A percentile compares a stretch with the other conserved stretches of the same genome.
These are phyloP conservation scores for Lipomyces chichibuensis DNA, from an alignment of 805 yeast species.

Conservation along the genomic window DNA sequence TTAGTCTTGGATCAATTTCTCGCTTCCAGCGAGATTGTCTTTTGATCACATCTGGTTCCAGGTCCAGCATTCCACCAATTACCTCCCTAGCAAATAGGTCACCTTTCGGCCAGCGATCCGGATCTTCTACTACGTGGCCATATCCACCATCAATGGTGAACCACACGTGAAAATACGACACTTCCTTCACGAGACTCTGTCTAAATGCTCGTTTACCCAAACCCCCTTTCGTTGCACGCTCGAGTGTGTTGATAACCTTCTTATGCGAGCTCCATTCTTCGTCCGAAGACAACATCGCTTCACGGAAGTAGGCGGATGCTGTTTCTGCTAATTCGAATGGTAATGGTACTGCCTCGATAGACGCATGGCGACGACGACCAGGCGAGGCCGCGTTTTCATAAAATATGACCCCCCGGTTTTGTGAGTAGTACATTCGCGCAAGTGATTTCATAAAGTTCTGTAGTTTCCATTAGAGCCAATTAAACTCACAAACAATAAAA, in stretches of 20 bases:
- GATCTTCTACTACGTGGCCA: conserved; percentile 55
- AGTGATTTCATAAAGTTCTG: conserved; percentile 50
- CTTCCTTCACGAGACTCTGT: conserved; percentile 50
- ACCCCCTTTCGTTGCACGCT: conserved; percentile 35
- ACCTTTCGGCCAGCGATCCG: conserved; percentile 50
- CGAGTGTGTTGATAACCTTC: conserved; percentile 48
- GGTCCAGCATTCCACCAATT: conserved; percentile 51
- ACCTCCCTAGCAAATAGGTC: conserved; percentile 53
- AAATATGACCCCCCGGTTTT: conserved; percentile 48
- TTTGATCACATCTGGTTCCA: conserved; percentile 46
- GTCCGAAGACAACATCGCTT: conserved; percentile 47
- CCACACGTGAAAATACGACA: conserved; percentile 59
- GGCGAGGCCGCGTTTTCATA: conserved; percentile 50
- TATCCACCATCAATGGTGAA: conserved; percentile 52
- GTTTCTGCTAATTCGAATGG: conserved; percentile 43
- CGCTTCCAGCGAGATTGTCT: conserved; percentile 43
- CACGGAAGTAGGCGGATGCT: conserved; percentile 50
- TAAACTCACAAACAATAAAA: background rate
- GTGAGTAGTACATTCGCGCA: conserved; percentile 47
- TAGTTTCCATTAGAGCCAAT: background rate
- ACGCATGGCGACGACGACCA: conserved; percentile 45
- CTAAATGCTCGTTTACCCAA: conserved; percentile 42
- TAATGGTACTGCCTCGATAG: conserved; percentile 52
- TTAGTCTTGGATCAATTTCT: conserved; percentile 41
- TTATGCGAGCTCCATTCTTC: conserved; percentile 50